Evolutionary conservation across 1,284 basidiomycete genomes (phyloP).

Genomic region (Malassezia yamatoensis): DNA sequence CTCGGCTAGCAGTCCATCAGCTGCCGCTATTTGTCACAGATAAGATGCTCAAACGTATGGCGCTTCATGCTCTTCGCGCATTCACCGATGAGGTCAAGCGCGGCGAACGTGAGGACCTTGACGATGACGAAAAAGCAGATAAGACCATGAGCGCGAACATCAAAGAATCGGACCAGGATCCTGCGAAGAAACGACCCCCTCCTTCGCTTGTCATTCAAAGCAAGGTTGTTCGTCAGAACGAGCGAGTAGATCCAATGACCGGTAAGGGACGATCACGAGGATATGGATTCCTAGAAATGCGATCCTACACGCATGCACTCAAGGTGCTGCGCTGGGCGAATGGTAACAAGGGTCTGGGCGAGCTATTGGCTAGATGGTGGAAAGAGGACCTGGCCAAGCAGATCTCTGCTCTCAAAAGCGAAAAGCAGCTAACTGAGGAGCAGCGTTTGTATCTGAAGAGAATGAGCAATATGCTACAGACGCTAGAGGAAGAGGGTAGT

Average conservation of each 20-base stretch:
- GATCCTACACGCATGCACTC: slow-evolving; percentile 74
- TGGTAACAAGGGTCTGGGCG: slow-evolving; percentile 56
- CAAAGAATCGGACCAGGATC: slow-evolving; percentile 27
- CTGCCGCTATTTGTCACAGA: slow-evolving; percentile 83
- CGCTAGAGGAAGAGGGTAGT: slow-evolving; percentile 19
- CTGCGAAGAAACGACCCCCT: slow-evolving; percentile 51
- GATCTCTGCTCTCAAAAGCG: slow-evolving; percentile 21
- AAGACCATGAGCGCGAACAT: slow-evolving; percentile 20
- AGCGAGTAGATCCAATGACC: slow-evolving; percentile 75
- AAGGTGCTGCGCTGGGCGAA: slow-evolving; percentile 88
- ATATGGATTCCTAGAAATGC: slow-evolving; percentile 91
- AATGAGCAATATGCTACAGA: slow-evolving; percentile 22
- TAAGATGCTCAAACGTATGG: slow-evolving; percentile 75
- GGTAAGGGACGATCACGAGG: slow-evolving; percentile 78
- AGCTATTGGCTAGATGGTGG: slow-evolving; percentile 34
- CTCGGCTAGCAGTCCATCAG: slow-evolving; percentile 82
- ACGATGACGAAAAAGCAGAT: slow-evolving; percentile 61
- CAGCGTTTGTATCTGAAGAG: slow-evolving; percentile 27
- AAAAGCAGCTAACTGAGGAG: slow-evolving; percentile 18
- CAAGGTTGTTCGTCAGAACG: slow-evolving; percentile 77
- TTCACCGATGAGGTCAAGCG: slow-evolving; percentile 71
- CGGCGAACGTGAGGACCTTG: slow-evolving; percentile 58
- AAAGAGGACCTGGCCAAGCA: slow-evolving; percentile 31
- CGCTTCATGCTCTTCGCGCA: slow-evolving; percentile 64
- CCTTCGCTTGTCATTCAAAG: slow-evolving; percentile 62